phyloP scores from a whole-genome alignment of 257 asterid genomes.

The Lycium ferocissimum region DNA sequence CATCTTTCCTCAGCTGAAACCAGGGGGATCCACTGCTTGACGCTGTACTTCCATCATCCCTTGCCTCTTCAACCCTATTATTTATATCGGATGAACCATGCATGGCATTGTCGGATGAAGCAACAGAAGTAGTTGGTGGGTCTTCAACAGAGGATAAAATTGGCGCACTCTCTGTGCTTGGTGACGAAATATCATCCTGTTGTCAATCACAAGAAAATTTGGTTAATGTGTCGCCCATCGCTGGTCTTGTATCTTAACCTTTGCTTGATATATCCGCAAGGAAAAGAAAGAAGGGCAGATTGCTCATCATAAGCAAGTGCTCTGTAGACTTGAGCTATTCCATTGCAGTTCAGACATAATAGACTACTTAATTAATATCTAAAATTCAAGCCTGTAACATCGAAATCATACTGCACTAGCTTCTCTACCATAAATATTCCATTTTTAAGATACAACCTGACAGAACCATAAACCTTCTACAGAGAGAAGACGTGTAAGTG shows the following conservation, averaged over 20 bases:
- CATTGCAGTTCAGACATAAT: conserved; percentile 21
- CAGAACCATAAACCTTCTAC: neutral
- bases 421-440: conserved; percentile 18
- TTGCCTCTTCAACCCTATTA: conserved; percentile 58
- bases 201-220: conserved; percentile 49
- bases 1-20: conserved; percentile 87
- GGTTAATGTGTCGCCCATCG: conserved; percentile 39
- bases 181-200: conserved; percentile 52
- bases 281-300: neutral
- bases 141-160: conserved; percentile 49
- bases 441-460: conserved; percentile 7
- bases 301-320: neutral
- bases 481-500: neutral
- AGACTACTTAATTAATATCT: neutral
- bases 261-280: neutral
- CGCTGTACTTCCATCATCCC: conserved; percentile 95
- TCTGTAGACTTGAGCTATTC: conserved; percentile 10
- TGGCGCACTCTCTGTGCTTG: conserved; percentile 47
- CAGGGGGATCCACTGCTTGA: conserved; percentile 98
- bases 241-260: conserved; percentile 2
- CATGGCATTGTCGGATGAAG: conserved; percentile 47
- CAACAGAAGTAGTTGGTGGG: conserved; percentile 49
- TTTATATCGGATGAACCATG: conserved; percentile 46
- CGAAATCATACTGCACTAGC: conserved; percentile 10
- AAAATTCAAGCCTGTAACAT: neutral